Evolutionary conservation across 352 stramenopile genomes (phyloP).

Genomic region (Phytophthora chlamydospora): DNA sequence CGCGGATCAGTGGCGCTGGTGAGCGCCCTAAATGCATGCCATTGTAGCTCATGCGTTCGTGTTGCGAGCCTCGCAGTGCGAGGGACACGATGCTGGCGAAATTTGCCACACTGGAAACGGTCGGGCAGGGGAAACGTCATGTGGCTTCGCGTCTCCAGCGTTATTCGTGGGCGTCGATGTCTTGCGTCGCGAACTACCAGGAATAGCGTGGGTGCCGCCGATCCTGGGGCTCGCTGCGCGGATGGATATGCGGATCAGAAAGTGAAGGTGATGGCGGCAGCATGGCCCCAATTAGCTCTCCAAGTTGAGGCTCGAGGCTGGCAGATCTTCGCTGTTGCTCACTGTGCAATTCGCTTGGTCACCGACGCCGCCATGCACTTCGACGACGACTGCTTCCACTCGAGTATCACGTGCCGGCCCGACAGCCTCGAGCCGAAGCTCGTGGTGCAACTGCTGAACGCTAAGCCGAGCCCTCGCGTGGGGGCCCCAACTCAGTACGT

Average conservation of each 20-base stretch:
- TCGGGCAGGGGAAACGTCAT: conserved; percentile 1
- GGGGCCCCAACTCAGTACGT: conserved; percentile 45
- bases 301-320: too few species aligned
- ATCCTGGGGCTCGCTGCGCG: conserved; percentile 1
- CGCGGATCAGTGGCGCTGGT: too few species aligned
- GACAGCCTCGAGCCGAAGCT: conserved; percentile 60
- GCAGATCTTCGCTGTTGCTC: neutral
- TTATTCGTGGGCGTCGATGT: conserved; percentile 1
- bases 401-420: conserved; percentile 58
- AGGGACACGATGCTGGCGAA: too few species aligned
- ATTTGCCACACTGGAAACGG: too few species aligned
- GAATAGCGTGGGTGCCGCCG: neutral
- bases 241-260: conserved; percentile 30
- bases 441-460: conserved; percentile 45
- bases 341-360: conserved; percentile 26
- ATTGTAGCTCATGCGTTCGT: neutral
- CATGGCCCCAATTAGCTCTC: conserved; percentile 16
- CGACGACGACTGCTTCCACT: conserved; percentile 51
- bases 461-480: conserved; percentile 15
- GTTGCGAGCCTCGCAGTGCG: too few species aligned
- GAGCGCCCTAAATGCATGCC: neutral
- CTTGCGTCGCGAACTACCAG: too few species aligned
- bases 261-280: conserved; percentile 16
- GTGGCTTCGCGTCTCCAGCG: conserved; percentile 1
- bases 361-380: conserved; percentile 19